A percentile compares a stretch with the other conserved stretches of the same genome.
These are phyloP conservation scores for Cordyceps cateniannulata DNA, from an alignment of 2,329 filamentous ascomycete species.

Conservation along the genomic window DNA sequence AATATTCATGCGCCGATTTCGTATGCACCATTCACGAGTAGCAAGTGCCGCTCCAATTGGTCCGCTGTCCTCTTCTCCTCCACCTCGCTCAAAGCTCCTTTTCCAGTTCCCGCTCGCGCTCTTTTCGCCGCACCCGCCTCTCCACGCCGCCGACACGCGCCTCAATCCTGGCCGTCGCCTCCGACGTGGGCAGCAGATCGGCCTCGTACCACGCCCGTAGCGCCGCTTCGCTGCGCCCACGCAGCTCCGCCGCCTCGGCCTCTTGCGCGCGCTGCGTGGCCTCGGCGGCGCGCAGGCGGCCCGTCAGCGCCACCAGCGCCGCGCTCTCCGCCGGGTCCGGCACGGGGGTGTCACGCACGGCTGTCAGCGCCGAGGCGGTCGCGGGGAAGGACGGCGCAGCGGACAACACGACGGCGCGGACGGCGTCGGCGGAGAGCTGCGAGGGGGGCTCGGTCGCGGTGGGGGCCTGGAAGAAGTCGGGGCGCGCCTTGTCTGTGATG, in stretches of 20 bases:
- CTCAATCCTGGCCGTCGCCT: slow-evolving; percentile 66
- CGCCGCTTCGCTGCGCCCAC: slow-evolving; percentile 54
- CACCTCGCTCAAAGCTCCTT: slow-evolving; percentile 25
- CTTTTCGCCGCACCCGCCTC: slow-evolving; percentile 55
- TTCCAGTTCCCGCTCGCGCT: slow-evolving; percentile 50
- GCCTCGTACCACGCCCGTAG: slow-evolving; percentile 69
- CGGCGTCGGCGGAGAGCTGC: slow-evolving; percentile 43
- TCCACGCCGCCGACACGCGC: slow-evolving; percentile 60
- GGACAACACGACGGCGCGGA: slow-evolving; percentile 49
- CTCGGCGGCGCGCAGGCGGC: slow-evolving; percentile 56
- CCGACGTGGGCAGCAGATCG: slow-evolving; percentile 60
- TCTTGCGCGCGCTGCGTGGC: slow-evolving; percentile 56
- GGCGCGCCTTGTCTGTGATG: slow-evolving; percentile 43
- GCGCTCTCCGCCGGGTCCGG: slow-evolving; percentile 50
- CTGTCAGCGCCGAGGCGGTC: slow-evolving; percentile 51
- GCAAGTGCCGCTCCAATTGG: background rate
- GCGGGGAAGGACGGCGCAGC: slow-evolving; percentile 50
- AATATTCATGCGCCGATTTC: background rate
- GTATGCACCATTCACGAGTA: background rate
- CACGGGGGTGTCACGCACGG: slow-evolving; percentile 48
- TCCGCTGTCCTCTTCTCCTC: background rate
- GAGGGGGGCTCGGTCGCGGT: slow-evolving; percentile 41
- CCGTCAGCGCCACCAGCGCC: slow-evolving; percentile 49
- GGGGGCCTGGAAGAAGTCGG: slow-evolving; percentile 47
- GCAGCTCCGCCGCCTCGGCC: slow-evolving; percentile 56